Base-by-base conservation (phyloP, 2,329 filamentous ascomycete genomes). In the Ceratocystiopsis sp. region DNA sequence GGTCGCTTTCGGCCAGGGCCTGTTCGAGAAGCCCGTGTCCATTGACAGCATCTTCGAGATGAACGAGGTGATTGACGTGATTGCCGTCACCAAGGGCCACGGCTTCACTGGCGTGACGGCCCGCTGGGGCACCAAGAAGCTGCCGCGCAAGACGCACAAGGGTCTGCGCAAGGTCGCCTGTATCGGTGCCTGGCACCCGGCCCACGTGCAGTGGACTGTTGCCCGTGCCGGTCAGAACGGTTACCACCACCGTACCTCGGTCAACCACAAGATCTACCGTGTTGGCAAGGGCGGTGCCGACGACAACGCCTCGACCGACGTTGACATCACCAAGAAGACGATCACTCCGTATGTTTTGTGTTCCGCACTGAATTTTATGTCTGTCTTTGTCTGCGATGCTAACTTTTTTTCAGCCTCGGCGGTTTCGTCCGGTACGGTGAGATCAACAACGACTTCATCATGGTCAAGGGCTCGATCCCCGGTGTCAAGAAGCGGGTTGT, bases 261-360 rank as follows among this genome's bases (percentile, higher is more conserved):
- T 91, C 75, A 98, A 98, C 84, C 91, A 98, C 85, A 98, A 98
- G 84, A 70, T 98, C 64, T 98, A 96, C 84, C 85, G 91, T 57
- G 84, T 98, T 57, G 91, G 89, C 64, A 93, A 91, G 80, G 89
- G 76, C 59, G 73, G 75, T 54, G 84, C 91, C 59, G 85, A 91
- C 63, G 80, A 80, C 66, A 95, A 86, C 70, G 91, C 85, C 58
- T 83, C 89, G 46, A 98, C 91, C 54, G 85, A 95, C 53, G 79
- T 89, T 62, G 91, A 98, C 63, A 78, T 93, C 63, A 93, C 87
- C 73, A 95, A 95, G 83, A 98, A 98, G 84, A 80, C 76, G 65
- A 98, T 98, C 68, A 96, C 89, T 65, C 89, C 89, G 89, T 96
- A 91, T 65, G 89, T 89, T 51, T 42, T 34, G 13, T 34, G 89